A percentile compares a stretch with the other conserved stretches of the same genome.
phyloP scores from a whole-genome alignment of 2,329 filamentous ascomycete species.

The Drechslerella coelobrocha region DNA sequence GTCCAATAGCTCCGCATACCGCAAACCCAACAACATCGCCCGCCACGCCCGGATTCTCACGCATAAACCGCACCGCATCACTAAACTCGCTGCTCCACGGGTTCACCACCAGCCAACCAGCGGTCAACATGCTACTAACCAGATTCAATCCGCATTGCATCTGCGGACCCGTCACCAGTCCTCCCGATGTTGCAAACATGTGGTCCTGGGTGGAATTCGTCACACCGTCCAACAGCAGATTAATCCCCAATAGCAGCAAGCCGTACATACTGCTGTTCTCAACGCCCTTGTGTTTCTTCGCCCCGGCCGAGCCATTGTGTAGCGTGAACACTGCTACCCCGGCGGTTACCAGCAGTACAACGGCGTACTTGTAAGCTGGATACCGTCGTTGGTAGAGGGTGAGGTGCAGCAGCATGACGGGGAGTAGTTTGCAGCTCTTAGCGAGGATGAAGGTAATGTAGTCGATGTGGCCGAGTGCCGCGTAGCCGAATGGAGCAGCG shows the following conservation, averaged over 20 bases:
- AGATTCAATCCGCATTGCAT: conserved; percentile 99
- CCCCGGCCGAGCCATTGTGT: conserved; percentile 71
- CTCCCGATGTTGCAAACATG: conserved; percentile 69
- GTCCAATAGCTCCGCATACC: conserved; percentile 86
- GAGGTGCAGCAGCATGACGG: conserved; percentile 96
- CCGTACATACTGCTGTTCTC: conserved; percentile 76
- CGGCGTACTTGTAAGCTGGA: conserved; percentile 94
- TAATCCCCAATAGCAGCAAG: conserved; percentile 81
- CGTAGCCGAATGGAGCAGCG: conserved; percentile 73
- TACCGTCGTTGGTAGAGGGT: conserved; percentile 88
- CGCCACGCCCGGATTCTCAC: conserved; percentile 78
- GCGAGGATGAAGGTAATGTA: conserved; percentile 75
- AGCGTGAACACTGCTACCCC: conserved; percentile 96
- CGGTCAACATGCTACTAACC: conserved; percentile 79
- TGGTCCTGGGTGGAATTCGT: conserved; percentile 97
- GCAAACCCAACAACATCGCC: conserved; percentile 89
- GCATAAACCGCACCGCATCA: conserved; percentile 81
- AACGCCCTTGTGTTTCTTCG: conserved; percentile 63
- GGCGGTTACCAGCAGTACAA: conserved; percentile 86
- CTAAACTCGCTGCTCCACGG: conserved; percentile 83
- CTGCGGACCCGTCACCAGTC: conserved; percentile 74
- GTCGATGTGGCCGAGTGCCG: conserved; percentile 71
- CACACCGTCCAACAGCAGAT: conserved; percentile 91
- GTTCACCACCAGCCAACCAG: conserved; percentile 75
- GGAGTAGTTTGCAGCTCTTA: conserved; percentile 92